Conservation (phyloP, 305 asterid genomes). For the Fraxinus sp. region DNA sequence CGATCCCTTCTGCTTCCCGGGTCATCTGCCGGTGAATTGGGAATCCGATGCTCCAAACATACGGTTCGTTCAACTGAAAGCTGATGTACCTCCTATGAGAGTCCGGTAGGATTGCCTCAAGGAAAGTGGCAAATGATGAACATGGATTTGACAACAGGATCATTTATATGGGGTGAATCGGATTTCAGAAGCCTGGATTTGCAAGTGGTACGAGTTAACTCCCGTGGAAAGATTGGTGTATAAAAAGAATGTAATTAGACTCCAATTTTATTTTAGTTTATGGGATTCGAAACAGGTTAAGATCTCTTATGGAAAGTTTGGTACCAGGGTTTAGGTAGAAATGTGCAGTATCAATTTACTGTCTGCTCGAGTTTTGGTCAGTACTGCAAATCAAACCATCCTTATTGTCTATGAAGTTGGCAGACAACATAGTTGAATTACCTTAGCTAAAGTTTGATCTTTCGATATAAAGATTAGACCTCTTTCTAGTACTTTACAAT, state of each 20-base stretch:
- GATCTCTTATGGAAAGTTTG: background rate
- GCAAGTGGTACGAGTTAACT: slow-evolving; percentile 6
- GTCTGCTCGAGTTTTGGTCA: no score
- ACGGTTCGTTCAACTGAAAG: background rate
- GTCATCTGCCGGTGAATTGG: slow-evolving; percentile 26
- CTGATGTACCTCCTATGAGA: slow-evolving; percentile 19
- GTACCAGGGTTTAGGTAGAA: background rate
- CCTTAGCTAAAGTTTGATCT: no score
- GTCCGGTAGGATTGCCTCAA: slow-evolving; percentile 36
- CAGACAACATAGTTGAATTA: no score
- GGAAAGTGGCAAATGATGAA: background rate
- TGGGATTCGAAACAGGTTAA: background rate
- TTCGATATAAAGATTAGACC: no score
- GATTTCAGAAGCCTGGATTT: background rate
- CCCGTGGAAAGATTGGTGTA: background rate
- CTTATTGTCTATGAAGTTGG: no score
- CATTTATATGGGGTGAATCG: background rate
- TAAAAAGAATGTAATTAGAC: slow-evolving; percentile 22
- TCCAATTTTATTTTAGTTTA: background rate
- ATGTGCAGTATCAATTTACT: no score
- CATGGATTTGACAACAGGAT: background rate
- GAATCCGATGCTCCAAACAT: slow-evolving; percentile 16
- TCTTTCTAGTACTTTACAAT: no score
- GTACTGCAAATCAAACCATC: no score
- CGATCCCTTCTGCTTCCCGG: slow-evolving; percentile 24